Evolutionary conservation across 2,329 filamentous ascomycete genomes (phyloP), one percentile per base, ranked within the genome.

Genomic region (Alternaria ventricosa): DNA sequence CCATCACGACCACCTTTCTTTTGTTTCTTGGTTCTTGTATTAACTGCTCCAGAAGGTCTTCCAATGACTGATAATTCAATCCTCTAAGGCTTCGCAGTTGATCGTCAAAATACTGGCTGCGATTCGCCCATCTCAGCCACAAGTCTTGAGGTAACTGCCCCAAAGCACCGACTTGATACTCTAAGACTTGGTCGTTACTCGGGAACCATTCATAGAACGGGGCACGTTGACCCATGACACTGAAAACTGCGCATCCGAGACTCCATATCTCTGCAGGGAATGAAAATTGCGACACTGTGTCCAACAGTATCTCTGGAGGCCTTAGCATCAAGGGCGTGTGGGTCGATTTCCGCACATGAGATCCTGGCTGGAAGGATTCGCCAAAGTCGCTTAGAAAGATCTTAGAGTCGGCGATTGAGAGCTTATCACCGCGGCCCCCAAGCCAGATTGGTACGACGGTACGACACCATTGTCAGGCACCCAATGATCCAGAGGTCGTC

Each of bases 401-500:
- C n/a, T 3, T n/a, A 10, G 41, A 57, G 12, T 62, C 55, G 33
- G 47, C 18, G 9, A 62, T 49, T 6, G 62, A 61, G 27, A 67
- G 41, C 6, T 28, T 27, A n/a, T 65, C 59, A 33, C 55, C 46
- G 22, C 23, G 49, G 22, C 44, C 56, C 56, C 62, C 62, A 46
- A 63, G 45, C 55, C 62, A 66, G 7, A 66, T 55, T 27, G 60
- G 46, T 27, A 66, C 36, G n/a, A 68, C 61, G 60, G 46, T 27
- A 66, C 36, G n/a, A 68, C 61, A 44, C 60, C 66, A 44, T 61
- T 30, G 28, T 57, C 22, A n/a, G 66, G 60, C n/a, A 66, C 66
- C 61, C 63, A 64, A 18, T 27, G 57, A 53, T 63, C 58, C 18
- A 64, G 61, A 55, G 63, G 55, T 18, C 60, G 30, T 33, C 58